Conservation (phyloP, 768 basidiomycete genomes). For the Boletus eberwhitei region DNA sequence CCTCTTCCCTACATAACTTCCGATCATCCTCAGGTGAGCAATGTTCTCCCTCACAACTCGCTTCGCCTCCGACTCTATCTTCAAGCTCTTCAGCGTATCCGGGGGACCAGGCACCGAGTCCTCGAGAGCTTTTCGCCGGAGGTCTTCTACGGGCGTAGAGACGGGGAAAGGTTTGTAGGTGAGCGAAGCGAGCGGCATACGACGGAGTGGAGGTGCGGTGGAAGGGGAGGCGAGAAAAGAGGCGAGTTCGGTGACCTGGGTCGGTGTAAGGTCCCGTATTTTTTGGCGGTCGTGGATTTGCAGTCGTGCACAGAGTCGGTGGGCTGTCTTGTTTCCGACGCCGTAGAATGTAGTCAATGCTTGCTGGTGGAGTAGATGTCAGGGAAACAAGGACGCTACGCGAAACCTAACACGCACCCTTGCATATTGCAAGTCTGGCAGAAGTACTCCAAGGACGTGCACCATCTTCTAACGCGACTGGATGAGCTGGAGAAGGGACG, state of each 20-base stretch:
- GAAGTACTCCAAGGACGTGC: conserved; percentile 80
- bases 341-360: conserved; percentile 93
- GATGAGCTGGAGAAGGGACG: background rate
- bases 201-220: conserved; percentile 64
- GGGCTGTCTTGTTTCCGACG: conserved; percentile 70
- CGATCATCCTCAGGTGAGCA: conserved; percentile 88
- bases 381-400: background rate
- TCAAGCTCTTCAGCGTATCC: conserved; percentile 71
- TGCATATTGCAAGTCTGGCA: conserved; percentile 73
- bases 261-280: conserved; percentile 77
- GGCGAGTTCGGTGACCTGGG: conserved; percentile 88
- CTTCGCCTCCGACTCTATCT: conserved; percentile 85
- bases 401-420: conserved; percentile 50
- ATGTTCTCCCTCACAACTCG: conserved; percentile 87
- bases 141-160: conserved; percentile 31
- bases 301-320: conserved; percentile 84
- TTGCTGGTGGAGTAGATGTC: conserved; percentile 46
- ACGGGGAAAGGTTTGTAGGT: conserved; percentile 48
- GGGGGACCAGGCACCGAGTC: conserved; percentile 34
- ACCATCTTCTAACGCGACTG: conserved; percentile 49
- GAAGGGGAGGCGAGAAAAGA: conserved; percentile 90
- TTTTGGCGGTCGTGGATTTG: conserved; percentile 85
- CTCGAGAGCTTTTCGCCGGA: conserved; percentile 28
- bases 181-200: conserved; percentile 61
- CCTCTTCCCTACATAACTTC: conserved; percentile 87